phyloP scores from a whole-genome alignment of 306 rosid genomes.

The Cucumis sativus region DNA sequence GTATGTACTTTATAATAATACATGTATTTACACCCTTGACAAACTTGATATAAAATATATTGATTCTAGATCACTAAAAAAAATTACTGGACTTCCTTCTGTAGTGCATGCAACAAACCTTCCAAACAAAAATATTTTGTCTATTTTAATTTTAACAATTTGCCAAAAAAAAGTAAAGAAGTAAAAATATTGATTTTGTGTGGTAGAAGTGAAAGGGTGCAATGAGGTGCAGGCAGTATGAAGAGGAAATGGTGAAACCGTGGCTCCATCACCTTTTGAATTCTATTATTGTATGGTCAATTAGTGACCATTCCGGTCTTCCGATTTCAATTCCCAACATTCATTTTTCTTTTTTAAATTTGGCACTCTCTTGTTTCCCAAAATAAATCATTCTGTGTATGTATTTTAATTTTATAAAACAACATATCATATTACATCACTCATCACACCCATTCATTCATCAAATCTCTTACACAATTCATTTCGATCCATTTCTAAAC shows the following conservation, averaged over 20 bases:
- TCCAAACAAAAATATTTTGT: no score
- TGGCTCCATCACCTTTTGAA: not conserved
- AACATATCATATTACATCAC: not conserved
- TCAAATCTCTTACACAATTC: not conserved
- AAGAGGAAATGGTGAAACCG: not conserved
- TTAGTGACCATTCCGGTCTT: not conserved
- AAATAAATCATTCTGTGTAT: not conserved
- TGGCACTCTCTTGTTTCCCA: not conserved
- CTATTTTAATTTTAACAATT: no score
- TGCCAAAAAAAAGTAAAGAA: no score
- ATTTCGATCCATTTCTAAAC: not conserved
- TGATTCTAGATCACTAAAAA: no score
- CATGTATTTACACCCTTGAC: no score
- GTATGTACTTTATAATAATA: no score
- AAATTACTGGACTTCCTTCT: no score
- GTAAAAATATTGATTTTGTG: no score
- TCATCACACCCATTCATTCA: not conserved
- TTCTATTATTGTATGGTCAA: not conserved
- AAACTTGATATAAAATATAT: no score
- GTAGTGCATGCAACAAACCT: no score
- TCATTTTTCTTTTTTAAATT: not conserved
- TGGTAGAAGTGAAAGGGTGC: not conserved
- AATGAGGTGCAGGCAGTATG: not conserved
- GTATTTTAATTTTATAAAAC: not conserved
- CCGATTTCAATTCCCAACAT: not conserved